Conservation (phyloP, 78 protist species). For the Pelomyxa schiedti region DNA sequence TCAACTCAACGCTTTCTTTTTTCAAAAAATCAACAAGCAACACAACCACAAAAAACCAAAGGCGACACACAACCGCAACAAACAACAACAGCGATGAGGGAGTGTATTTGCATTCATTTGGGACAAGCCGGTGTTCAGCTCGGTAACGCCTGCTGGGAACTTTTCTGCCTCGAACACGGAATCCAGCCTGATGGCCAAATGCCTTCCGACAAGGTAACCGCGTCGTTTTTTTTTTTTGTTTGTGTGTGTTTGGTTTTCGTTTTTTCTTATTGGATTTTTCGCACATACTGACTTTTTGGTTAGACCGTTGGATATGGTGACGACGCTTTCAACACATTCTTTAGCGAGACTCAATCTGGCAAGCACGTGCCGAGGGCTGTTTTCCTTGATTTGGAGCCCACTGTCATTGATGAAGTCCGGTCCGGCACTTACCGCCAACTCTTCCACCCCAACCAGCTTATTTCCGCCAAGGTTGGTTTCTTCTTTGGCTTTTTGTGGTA, state of each 20-base stretch:
- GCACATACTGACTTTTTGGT: conserved; percentile 8
- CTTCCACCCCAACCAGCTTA: conserved; percentile 82
- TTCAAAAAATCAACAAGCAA: not conserved
- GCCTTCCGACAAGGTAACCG: not conserved
- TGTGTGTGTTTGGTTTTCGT: too few relatives aligned
- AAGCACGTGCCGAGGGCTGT: conserved; percentile 87
- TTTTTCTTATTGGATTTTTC: too few relatives aligned
- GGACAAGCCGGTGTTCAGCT: conserved; percentile 91
- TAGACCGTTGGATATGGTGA: conserved; percentile 53
- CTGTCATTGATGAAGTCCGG: conserved; percentile 85
- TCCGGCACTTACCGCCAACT: conserved; percentile 75
- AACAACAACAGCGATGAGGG: conserved; percentile 31
- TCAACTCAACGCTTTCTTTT: not conserved
- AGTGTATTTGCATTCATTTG: conserved; percentile 58
- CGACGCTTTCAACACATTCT: conserved; percentile 57
- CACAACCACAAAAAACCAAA: too few relatives aligned
- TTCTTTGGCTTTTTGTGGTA: too few relatives aligned
- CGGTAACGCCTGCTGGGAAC: conserved; percentile 96
- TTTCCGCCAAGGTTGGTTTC: conserved; percentile 82
- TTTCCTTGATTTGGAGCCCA: conserved; percentile 85
- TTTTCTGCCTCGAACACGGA: conserved; percentile 91
- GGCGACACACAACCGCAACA: too few relatives aligned
- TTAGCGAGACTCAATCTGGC: conserved; percentile 65
- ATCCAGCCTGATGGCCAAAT: conserved; percentile 65
- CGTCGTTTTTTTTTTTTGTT: too few relatives aligned